Conservation (phyloP, 75 land plant species). For the Sequoia sempervirens region DNA sequence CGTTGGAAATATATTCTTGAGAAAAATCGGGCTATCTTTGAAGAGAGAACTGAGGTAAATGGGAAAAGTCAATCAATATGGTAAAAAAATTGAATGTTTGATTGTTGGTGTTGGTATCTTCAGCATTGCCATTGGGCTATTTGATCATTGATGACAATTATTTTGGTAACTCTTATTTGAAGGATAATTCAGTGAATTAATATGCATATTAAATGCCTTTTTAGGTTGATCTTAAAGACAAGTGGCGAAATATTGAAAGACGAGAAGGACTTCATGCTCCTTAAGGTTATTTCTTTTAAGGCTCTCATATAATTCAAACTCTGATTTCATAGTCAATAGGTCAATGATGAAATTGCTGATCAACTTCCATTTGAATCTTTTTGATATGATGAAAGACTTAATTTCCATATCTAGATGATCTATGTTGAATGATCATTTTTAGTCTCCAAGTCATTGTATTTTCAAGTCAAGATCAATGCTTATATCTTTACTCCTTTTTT, state of each 20-base stretch:
- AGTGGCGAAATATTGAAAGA: conserved; percentile 49
- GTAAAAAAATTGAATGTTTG: not conserved
- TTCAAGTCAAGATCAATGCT: not conserved
- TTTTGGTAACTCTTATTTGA: not conserved
- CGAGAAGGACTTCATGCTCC: conserved; percentile 10
- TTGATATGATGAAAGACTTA: not conserved
- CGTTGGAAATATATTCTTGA: conserved; percentile 40
- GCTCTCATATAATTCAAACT: not conserved
- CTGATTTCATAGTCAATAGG: not conserved
- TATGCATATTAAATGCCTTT: not conserved
- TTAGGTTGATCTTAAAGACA: conserved; percentile 61
- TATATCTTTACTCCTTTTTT: not conserved
- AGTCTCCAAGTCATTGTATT: not conserved
- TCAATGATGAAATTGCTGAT: not conserved
- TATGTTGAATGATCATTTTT: not conserved
- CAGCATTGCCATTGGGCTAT: not conserved
- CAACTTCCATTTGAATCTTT: not conserved
- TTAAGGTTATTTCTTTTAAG: not conserved
- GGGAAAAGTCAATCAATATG: not conserved
- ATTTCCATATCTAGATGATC: not conserved
- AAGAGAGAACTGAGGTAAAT: conserved; percentile 47
- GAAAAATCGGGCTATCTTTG: conserved; percentile 30
- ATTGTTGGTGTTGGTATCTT: not conserved
- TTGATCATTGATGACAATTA: not conserved
- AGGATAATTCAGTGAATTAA: not conserved